Evolutionary conservation across 202 grass and related monocot genomes (phyloP).

Genomic region (Hordeum pubiflorum): DNA sequence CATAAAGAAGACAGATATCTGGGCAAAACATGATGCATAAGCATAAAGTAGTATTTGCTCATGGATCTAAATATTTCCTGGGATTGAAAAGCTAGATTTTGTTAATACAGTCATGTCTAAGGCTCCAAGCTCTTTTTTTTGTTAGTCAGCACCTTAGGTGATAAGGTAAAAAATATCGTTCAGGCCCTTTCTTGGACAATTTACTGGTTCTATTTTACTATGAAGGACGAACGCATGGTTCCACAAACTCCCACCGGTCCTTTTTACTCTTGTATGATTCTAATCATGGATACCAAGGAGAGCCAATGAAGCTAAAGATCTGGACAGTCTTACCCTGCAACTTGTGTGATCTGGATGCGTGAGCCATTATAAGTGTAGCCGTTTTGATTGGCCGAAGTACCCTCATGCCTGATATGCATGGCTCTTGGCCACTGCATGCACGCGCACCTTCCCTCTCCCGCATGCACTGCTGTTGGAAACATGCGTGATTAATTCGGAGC

Average conservation of each 20-base stretch:
- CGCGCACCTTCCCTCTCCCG: too few species aligned
- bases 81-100: not conserved
- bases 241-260: not conserved
- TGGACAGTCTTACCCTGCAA: too few species aligned
- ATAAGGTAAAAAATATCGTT: slow-evolving; percentile 14
- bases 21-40: not conserved
- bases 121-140: not conserved
- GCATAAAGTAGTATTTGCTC: not conserved
- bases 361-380: too few species aligned
- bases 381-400: too few species aligned
- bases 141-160: not conserved
- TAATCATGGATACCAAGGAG: too few species aligned
- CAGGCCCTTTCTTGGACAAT: not conserved
- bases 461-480: too few species aligned
- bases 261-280: too few species aligned
- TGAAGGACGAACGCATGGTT: not conserved
- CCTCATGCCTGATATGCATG: too few species aligned
- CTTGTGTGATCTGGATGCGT: too few species aligned
- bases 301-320: too few species aligned
- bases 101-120: slow-evolving; percentile 21
- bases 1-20: not conserved
- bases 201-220: not conserved
- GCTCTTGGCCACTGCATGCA: too few species aligned
- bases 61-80: not conserved
- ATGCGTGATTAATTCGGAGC: too few species aligned